Evolutionary conservation across 2,329 filamentous ascomycete species (phyloP), one percentile per base, ranked within the genome.

Genomic region (Pseudogymnoascus sp.): DNA sequence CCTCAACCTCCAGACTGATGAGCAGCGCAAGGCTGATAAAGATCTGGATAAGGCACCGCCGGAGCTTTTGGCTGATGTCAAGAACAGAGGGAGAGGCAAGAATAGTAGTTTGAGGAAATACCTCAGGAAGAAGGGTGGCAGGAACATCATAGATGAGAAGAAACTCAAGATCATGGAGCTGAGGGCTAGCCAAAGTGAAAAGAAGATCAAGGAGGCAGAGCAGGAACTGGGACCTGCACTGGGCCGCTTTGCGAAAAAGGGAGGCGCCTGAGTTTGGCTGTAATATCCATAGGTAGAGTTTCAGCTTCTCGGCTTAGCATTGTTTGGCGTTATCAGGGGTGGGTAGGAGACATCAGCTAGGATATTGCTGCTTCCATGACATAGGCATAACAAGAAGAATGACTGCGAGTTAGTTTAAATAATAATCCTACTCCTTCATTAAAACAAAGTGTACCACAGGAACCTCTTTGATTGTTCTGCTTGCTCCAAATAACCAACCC

Each of bases 71-170:
- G 82, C 83, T 62, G 82, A 87, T 70, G 81, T 87, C 60, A 79
- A 83, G 75, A 94, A 97, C 72, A 82, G 88, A 61, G 91, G 90
- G 16, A 80, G 93, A 62, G 94, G 94, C 60, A 91, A 92, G 80
- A 99, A 96, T 71, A 91, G 88, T 67, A 89, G 89, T 62, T 76
- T 97, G 65, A 86, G 91, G 71, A 91, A 92, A 73, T 92, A 95
- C 72, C 75, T 97, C 70, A 80, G 94, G 66, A 97, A 97, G 84
- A 92, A 94, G 77, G 86, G 90, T 50, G 87, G 88, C 70, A 90
- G 88, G 81, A 97, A 97, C 73, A 84, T 99, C 62, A 91, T 99
- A 73, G 94, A 99, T 78, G 94, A 97, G 80, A 92, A 93, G 82
- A 87, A 89, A 71, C 75, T 96, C 74, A 86, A 87, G 71, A 87